A percentile compares a stretch with the other conserved stretches of the same genome.
Evolutionary conservation across 1,139 yeast genomes (phyloP).

Genomic region (Eremothecium sinecaudum): DNA sequence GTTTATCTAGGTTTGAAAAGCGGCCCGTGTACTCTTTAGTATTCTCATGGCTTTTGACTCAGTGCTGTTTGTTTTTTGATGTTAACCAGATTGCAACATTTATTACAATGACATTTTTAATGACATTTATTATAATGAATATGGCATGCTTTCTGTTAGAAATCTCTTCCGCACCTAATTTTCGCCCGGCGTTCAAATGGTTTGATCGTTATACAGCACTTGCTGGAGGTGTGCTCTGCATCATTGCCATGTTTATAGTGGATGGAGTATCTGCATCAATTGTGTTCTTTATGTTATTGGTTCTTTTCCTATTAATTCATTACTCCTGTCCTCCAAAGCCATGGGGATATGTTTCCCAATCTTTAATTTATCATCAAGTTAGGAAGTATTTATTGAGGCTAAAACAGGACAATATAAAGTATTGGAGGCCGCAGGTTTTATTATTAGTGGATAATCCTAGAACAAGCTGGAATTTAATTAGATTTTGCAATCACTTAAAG

Average conservation of each 20-base stretch:
- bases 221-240: conserved; percentile 58
- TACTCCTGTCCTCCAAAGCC: conserved; percentile 88
- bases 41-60: conserved; percentile 75
- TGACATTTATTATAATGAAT: conserved; percentile 91
- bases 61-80: conserved; percentile 74
- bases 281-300: conserved; percentile 54
- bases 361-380: conserved; percentile 89
- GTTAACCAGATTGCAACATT: conserved; percentile 90
- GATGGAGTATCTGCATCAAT: conserved; percentile 82
- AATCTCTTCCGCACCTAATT: conserved; percentile 90
- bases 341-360: conserved; percentile 96
- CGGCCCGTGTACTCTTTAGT: conserved; percentile 57
- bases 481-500: conserved; percentile 89
- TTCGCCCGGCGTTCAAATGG: conserved; percentile 85
- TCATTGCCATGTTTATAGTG: conserved; percentile 84
- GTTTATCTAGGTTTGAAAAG: conserved; percentile 49
- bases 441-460: conserved; percentile 84
- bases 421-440: conserved; percentile 94
- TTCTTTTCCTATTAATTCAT: conserved; percentile 70
- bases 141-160: conserved; percentile 82
- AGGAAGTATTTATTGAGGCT: conserved; percentile 76
- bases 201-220: conserved; percentile 78
- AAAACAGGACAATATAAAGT: conserved; percentile 85
- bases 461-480: conserved; percentile 80
- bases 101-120: conserved; percentile 91